Conservation (phyloP, 805 yeast species). For the Saccharomyces jurei region DNA sequence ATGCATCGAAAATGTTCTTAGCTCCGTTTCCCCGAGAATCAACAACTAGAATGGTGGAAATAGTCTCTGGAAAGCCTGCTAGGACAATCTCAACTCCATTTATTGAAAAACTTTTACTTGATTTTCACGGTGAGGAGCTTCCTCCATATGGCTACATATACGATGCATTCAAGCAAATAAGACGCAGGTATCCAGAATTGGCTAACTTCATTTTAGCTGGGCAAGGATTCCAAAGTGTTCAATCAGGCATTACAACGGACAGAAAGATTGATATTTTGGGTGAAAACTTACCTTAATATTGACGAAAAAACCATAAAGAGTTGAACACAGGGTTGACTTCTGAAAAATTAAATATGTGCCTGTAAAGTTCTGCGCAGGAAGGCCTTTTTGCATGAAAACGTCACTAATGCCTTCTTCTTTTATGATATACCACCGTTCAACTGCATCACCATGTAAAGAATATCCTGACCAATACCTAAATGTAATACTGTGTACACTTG, state of each 20-base stretch:
- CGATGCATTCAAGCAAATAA: constrained; percentile 27
- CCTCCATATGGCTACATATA: constrained; percentile 35
- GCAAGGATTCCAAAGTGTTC: constrained; percentile 2
- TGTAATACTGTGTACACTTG: too few relatives aligned
- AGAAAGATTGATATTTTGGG: background rate
- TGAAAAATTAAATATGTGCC: background rate
- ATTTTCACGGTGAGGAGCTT: constrained; percentile 9
- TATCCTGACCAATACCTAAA: too few relatives aligned
- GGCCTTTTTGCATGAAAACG: too few relatives aligned
- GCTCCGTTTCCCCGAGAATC: constrained; percentile 7
- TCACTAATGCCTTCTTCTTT: too few relatives aligned
- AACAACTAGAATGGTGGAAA: constrained; percentile 29
- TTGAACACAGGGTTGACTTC: background rate
- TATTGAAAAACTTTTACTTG: constrained; percentile 16
- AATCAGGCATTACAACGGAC: background rate
- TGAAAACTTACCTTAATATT: background rate
- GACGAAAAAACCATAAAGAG: background rate
- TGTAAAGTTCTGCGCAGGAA: too few relatives aligned
- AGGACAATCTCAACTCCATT: constrained; percentile 34
- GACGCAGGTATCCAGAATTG: constrained; percentile 1
- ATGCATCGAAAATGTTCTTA: constrained; percentile 1
- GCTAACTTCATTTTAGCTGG: constrained; percentile 8
- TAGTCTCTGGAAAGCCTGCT: constrained; percentile 36
- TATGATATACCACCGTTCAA: too few relatives aligned
- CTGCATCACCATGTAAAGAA: too few relatives aligned